Percentiles rank a stretch among this genome's conserved stretches.
These are phyloP conservation scores for Paratinospora sagittata DNA, from an alignment of 164 flowering plant genomes.

Conservation along the genomic window DNA sequence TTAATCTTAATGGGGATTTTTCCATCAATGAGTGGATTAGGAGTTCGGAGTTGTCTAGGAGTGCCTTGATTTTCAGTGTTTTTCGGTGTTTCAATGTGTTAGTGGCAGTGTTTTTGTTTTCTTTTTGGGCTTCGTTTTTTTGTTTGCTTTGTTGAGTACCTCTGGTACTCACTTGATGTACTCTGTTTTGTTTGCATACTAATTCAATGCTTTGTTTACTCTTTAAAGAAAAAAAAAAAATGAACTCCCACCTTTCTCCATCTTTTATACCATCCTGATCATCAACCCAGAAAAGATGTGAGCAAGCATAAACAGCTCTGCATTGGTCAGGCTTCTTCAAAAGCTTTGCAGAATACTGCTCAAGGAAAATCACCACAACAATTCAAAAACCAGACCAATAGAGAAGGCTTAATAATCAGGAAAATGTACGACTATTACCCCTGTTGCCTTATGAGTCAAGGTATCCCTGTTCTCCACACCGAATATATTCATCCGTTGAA, in stretches of 20 bases:
- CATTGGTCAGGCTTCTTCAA: conserved; percentile 98
- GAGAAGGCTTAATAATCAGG: conserved; percentile 6
- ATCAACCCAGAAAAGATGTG: conserved; percentile 98
- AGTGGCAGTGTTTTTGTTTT: background rate
- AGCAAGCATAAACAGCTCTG: conserved; percentile 93
- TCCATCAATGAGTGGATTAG: no score
- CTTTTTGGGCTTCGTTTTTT: no score
- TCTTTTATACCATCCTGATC: conserved; percentile 89
- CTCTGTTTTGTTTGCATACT: no score
- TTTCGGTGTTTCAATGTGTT: no score
- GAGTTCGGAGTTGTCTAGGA: no score
- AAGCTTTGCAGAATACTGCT: conserved; percentile 97
- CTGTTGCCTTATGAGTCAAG: conserved; percentile 95
- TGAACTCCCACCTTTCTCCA: conserved; percentile 71
- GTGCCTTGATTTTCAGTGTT: no score
- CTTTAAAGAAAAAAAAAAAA: no score
- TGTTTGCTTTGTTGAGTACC: no score
- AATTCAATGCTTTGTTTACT: no score
- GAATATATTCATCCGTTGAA: conserved; percentile 89
- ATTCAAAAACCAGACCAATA: conserved; percentile 2
- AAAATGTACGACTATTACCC: conserved; percentile 45
- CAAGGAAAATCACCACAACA: conserved; percentile 5
- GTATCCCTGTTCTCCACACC: conserved; percentile 97
- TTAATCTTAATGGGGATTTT: no score
- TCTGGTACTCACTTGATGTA: no score